phyloP scores from a whole-genome alignment of 805 yeast genomes.

The fission yeast (Schizosaccharomyces pombe) region ASM294v3 CU329670.1:2569501-2570000 shows the following conservation, averaged over 20 bases:
- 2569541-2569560: conserved; percentile 97
- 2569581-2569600: conserved; percentile 99
- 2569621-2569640: conserved; percentile 97
- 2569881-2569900: conserved; percentile 73
- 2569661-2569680: conserved; percentile 71
- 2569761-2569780: conserved; percentile 65
- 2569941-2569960: conserved; percentile 68
- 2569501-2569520: conserved; percentile 80
- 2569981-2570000: conserved; percentile 98
- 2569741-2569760: conserved; percentile 68
- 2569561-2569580: conserved; percentile 80
- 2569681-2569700: conserved; percentile 28
- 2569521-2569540: conserved; percentile 97
- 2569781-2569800: conserved; percentile 62
- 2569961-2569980: conserved; percentile 77
- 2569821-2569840: conserved; percentile 83
- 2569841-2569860: conserved; percentile 54
- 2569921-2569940: conserved; percentile 91
- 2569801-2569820: conserved; percentile 80
- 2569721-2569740: conserved; percentile 79
- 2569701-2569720: conserved; percentile 70
- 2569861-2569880: conserved; percentile 59
- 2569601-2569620: conserved; percentile 97
- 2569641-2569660: conserved; percentile 75
- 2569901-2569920: conserved; percentile 95